Conservation (phyloP, 75 land plant species). For the Cunninghamia lanceolata region DNA sequence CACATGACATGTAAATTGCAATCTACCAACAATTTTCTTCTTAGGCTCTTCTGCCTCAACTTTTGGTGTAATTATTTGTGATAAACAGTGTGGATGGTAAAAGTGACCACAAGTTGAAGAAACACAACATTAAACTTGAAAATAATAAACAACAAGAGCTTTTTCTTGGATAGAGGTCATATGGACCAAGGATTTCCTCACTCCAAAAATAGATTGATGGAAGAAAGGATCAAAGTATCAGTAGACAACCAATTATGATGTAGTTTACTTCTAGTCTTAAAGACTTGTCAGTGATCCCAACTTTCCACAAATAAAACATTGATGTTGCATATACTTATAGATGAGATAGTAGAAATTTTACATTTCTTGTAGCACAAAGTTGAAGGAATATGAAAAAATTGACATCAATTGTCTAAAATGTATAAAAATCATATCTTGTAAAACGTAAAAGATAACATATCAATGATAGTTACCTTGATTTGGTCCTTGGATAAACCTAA, state of each 20-base stretch:
- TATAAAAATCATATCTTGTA: neutral
- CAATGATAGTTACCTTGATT: slow-evolving; percentile 39
- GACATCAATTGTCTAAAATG: neutral
- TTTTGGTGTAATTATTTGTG: slow-evolving; percentile 29
- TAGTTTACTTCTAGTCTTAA: slow-evolving; percentile 41
- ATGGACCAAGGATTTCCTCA: neutral
- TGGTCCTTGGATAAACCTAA: slow-evolving; percentile 56
- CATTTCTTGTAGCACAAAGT: slow-evolving; percentile 29
- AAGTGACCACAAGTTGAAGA: slow-evolving; percentile 81
- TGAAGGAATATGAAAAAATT: neutral
- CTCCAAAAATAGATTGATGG: neutral
- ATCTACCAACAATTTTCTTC: slow-evolving; percentile 50
- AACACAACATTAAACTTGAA: slow-evolving; percentile 76
- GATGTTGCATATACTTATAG: slow-evolving; percentile 62
- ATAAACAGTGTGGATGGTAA: slow-evolving; percentile 81
- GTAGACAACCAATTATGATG: neutral
- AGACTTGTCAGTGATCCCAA: slow-evolving; percentile 66
- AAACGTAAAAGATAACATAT: neutral
- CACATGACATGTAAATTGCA: slow-evolving; percentile 66
- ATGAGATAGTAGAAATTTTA: slow-evolving; percentile 58
- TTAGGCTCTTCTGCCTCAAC: slow-evolving; percentile 31
- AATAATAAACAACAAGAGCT: neutral
- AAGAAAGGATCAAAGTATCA: neutral
- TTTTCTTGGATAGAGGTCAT: neutral
- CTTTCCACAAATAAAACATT: slow-evolving; percentile 75